Evolutionary conservation across 148 eudicot genomes (phyloP).

Genomic region (Drosera capensis): DNA sequence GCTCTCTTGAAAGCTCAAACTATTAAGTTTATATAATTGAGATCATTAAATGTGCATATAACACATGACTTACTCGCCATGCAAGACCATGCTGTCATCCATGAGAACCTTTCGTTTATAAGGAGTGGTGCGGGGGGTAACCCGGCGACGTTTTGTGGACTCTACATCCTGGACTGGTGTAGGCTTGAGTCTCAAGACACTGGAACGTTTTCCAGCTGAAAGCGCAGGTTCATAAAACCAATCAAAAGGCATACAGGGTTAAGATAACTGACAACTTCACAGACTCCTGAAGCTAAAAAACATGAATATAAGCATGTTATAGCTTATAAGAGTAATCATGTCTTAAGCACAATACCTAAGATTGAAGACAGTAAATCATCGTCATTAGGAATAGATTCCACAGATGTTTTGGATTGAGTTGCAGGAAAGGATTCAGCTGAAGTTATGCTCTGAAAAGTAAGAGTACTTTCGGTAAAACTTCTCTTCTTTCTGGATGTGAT

Average conservation of each 20-base stretch:
- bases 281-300: background rate
- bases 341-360: slow-evolving; percentile 52
- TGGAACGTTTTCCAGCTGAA: slow-evolving; percentile 73
- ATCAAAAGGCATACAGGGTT: background rate
- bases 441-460: slow-evolving; percentile 65
- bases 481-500: slow-evolving; percentile 58
- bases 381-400: slow-evolving; percentile 58
- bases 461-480: slow-evolving; percentile 68
- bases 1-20: no score
- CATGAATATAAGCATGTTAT: background rate
- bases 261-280: background rate
- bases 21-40: slow-evolving; percentile 1
- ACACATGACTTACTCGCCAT: slow-evolving; percentile 79
- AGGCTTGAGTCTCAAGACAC: slow-evolving; percentile 53
- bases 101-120: slow-evolving; percentile 72
- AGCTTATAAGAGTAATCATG: slow-evolving; percentile 1
- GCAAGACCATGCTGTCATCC: slow-evolving; percentile 84
- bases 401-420: slow-evolving; percentile 41
- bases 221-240: slow-evolving; percentile 2
- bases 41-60: slow-evolving; percentile 1
- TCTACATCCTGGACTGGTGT: slow-evolving; percentile 39
- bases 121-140: slow-evolving; percentile 33
- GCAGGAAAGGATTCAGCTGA: slow-evolving; percentile 54
- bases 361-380: slow-evolving; percentile 88
- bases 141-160: slow-evolving; percentile 44